phyloP scores from a whole-genome alignment of 2,329 filamentous ascomycete genomes.

The Setomelanomma holmii region DNA sequence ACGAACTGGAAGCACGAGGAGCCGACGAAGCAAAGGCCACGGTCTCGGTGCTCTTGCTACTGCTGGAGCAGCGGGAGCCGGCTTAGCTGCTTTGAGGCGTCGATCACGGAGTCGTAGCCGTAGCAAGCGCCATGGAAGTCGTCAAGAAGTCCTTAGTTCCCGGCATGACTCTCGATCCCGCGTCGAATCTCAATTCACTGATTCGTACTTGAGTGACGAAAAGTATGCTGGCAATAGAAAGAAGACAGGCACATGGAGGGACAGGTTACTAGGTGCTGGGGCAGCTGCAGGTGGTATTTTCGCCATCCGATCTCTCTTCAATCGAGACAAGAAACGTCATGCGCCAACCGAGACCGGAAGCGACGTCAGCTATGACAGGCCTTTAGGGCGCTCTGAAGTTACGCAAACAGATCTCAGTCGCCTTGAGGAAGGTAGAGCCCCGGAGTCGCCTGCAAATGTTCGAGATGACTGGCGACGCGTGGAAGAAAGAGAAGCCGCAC shows the following conservation, averaged over 20 bases:
- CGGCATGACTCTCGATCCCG: constrained; percentile 40
- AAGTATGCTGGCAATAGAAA: constrained; percentile 48
- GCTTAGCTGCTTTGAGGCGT: constrained; percentile 60
- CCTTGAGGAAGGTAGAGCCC: constrained; percentile 63
- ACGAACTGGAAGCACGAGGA: constrained; percentile 25
- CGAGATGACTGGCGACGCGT: constrained; percentile 45
- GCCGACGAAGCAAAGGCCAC: constrained; percentile 39
- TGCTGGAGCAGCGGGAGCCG: constrained; percentile 65
- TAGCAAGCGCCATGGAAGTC: constrained; percentile 30
- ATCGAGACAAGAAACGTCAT: constrained; percentile 54
- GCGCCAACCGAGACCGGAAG: constrained; percentile 57
- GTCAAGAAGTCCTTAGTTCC: constrained; percentile 44
- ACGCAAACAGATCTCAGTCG: constrained; percentile 57
- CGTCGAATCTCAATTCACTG: constrained; percentile 34
- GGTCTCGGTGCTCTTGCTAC: constrained; percentile 58
- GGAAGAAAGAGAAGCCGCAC: constrained; percentile 48
- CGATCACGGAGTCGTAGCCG: constrained; percentile 51
- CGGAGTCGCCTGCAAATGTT: constrained; percentile 52
- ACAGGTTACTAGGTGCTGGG: constrained; percentile 55
- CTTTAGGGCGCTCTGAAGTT: constrained; percentile 57
- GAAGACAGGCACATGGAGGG: constrained; percentile 51
- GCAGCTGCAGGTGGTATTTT: constrained; percentile 53
- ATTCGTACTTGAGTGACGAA: constrained; percentile 51
- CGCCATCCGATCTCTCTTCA: constrained; percentile 63
- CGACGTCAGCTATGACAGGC: constrained; percentile 61